Conservation (phyloP, 208 protist genomes). For the Trypanosoma conorhini region DNA sequence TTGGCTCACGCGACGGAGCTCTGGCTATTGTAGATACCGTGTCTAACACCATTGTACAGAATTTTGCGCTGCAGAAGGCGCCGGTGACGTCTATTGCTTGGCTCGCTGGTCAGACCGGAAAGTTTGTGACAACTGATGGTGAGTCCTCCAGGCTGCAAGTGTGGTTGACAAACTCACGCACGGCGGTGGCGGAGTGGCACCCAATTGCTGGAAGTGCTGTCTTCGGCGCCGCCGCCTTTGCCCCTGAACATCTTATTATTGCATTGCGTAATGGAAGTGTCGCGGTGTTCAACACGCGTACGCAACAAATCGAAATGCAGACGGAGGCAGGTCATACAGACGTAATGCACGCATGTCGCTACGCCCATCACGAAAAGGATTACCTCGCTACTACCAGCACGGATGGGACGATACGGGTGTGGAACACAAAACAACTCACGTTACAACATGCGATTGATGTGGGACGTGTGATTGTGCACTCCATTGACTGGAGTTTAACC, state of each 20-base stretch:
- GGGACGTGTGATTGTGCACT: constrained; percentile 71
- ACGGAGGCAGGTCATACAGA: constrained; percentile 79
- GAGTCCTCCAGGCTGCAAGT: constrained; percentile 54
- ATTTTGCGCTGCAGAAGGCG: constrained; percentile 39
- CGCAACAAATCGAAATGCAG: constrained; percentile 53
- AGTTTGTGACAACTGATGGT: constrained; percentile 73
- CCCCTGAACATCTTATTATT: constrained; percentile 45
- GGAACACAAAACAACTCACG: constrained; percentile 65
- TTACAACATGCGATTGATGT: constrained; percentile 53
- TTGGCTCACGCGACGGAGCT: constrained; percentile 70
- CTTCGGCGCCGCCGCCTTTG: constrained; percentile 11
- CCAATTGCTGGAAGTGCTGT: constrained; percentile 26
- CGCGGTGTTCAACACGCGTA: constrained; percentile 71
- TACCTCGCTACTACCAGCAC: constrained; percentile 71
- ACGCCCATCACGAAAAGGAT: constrained; percentile 80
- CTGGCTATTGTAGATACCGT: constrained; percentile 64
- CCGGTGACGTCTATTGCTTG: constrained; percentile 68
- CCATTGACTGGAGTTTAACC: constrained; percentile 78
- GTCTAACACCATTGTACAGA: constrained; percentile 43
- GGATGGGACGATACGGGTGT: constrained; percentile 89
- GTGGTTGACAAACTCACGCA: constrained; percentile 69
- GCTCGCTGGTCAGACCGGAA: constrained; percentile 54
- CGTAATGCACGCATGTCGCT: constrained; percentile 67
- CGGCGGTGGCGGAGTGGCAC: constrained; percentile 36
- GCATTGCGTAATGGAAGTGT: constrained; percentile 70